A percentile compares a stretch with the other conserved stretches of the same genome.
These are phyloP conservation scores for Kurtzmaniella fragi DNA, from an alignment of 805 yeast species.

Conservation along the genomic window DNA sequence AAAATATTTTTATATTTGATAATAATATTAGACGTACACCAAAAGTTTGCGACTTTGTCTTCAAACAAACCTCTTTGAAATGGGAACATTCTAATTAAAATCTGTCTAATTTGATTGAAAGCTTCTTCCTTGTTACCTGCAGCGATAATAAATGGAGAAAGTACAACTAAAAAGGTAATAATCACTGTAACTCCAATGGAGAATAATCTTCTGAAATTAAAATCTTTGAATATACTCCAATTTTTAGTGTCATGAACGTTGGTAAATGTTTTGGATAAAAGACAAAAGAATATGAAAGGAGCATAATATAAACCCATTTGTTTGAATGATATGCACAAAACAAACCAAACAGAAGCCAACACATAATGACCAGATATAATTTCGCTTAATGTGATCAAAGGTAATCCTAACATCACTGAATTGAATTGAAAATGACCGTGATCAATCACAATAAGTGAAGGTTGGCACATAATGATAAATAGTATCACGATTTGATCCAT, in stretches of 20 bases:
- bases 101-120: slow-evolving; percentile 40
- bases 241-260: slow-evolving; percentile 13
- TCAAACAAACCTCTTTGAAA: slow-evolving; percentile 92
- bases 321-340: slow-evolving; percentile 75
- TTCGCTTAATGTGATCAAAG: slow-evolving; percentile 62
- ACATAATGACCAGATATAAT: slow-evolving; percentile 59
- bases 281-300: slow-evolving; percentile 78
- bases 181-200: slow-evolving; percentile 63
- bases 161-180: slow-evolving; percentile 42
- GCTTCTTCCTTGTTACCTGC: slow-evolving; percentile 31
- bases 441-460: slow-evolving; percentile 77
- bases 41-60: slow-evolving; percentile 94
- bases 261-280: slow-evolving; percentile 48
- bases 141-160: slow-evolving; percentile 55
- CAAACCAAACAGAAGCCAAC: slow-evolving; percentile 72
- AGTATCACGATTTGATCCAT: slow-evolving; percentile 74
- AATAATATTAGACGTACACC: slow-evolving; percentile 89
- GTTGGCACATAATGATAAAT: slow-evolving; percentile 79
- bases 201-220: slow-evolving; percentile 55
- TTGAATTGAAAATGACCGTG: slow-evolving; percentile 98
- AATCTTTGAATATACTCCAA: slow-evolving; percentile 14
- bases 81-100: slow-evolving; percentile 74
- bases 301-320: slow-evolving; percentile 95
- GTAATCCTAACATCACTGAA: slow-evolving; percentile 87
- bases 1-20: slow-evolving; percentile 63